Conservation (phyloP, 225 moss, liverwort and hornwort genomes). For the Pleurozium schreberi region DNA sequence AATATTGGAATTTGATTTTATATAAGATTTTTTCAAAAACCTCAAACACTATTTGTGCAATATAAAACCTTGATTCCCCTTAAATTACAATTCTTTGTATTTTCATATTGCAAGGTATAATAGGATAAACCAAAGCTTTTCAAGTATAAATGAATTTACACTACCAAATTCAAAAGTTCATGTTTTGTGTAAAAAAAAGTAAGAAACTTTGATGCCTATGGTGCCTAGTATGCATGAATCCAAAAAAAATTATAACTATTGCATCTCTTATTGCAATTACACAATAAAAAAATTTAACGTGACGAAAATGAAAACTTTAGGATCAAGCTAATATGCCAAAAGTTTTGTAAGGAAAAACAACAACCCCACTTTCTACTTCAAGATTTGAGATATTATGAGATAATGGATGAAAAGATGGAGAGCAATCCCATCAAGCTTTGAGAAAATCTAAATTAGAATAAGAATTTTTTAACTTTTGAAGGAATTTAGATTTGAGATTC, state of each 20-base stretch:
- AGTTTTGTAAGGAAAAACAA: too few relatives aligned
- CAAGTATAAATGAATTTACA: not conserved
- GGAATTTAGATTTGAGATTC: not conserved
- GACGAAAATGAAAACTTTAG: not conserved
- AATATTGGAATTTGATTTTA: too few relatives aligned
- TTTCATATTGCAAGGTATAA: not conserved
- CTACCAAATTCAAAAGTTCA: not conserved
- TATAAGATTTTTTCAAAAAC: too few relatives aligned
- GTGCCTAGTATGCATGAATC: not conserved
- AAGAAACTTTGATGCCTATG: not conserved
- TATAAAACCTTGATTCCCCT: accelerated
- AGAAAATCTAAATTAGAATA: not conserved
- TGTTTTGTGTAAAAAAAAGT: not conserved
- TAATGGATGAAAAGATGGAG: not conserved
- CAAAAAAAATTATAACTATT: not conserved
- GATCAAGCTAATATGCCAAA: accelerated
- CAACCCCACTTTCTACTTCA: too few relatives aligned
- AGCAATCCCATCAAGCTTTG: not conserved
- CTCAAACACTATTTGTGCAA: not conserved
- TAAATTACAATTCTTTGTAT: not conserved
- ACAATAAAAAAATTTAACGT: not conserved
- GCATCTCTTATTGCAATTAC: not conserved
- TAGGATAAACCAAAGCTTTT: not conserved
- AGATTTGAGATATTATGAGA: not conserved
- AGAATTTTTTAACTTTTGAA: not conserved